Evolutionary conservation across 2,329 filamentous ascomycete genomes (phyloP), one percentile per base, ranked within the genome.

Genomic region (Thielaviopsis populi): DNA sequence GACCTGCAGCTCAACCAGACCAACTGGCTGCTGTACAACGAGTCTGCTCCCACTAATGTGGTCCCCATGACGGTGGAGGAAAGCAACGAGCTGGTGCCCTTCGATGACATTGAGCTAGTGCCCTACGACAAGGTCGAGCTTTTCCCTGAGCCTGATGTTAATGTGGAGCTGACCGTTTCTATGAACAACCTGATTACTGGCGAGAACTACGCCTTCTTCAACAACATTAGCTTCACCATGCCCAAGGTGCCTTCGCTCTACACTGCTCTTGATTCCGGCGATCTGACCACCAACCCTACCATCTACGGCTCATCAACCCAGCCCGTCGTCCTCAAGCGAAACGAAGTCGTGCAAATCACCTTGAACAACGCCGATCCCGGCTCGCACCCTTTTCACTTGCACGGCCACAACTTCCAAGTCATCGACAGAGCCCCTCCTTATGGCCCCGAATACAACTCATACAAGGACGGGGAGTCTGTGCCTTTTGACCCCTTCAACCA

Each of bases 221-320:
- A 87, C 72, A 81, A 83, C 70, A 77, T 85, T 63, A 85, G 83
- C 22, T 89, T 86, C 68, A 77, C 81, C 3, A 65, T 73, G 1
- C 85, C 83, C 22, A 84, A 87, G 70, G 84, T 88, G 0, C 86
- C 86, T 0, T 82, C 83, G 0, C 75, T 89, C 0, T 88, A 86
- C 74, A 84, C 83, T 1, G 84, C 79, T n/a, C 76, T 88, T 40
- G 80, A 79, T 0, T 72, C 79, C n/a, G 78, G 78, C 0, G 63
- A 68, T n/a, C 70, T 76, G 33, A 75, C 79, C 22, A 73, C 74
- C 5, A 75, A 83, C 63, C 73, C 79, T 0, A 67, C 67, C 0
- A 74, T 83, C 10, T 84, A 84, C 68, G 80, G 81, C 13, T 71
- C 73, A 61, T 73, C 77, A 67, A 76, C 79, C 2, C 76, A 81